Evolutionary conservation across 305 asterid genomes (phyloP).

Genomic region (Solanum aculeatissimum): DNA sequence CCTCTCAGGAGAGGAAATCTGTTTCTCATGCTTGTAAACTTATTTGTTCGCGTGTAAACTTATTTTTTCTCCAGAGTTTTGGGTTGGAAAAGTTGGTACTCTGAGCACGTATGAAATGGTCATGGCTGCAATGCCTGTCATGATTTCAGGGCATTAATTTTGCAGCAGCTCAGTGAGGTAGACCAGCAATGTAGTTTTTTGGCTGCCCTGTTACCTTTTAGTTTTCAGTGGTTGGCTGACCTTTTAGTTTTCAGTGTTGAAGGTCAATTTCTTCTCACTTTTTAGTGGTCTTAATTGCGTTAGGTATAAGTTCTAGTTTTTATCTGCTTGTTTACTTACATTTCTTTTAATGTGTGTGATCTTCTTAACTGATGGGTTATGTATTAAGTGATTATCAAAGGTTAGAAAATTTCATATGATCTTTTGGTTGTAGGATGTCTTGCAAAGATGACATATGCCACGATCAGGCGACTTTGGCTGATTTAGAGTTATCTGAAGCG

Average conservation of each 20-base stretch:
- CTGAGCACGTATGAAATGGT: not conserved
- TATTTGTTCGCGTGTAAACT: not conserved
- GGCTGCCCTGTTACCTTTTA: not conserved
- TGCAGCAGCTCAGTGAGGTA: not conserved
- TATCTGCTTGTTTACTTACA: not conserved
- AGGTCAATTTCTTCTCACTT: not conserved
- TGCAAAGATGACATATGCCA: constrained; percentile 1
- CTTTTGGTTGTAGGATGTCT: not conserved
- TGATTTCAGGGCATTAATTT: not conserved
- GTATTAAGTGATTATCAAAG: not conserved
- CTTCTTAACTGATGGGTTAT: not conserved
- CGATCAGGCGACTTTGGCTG: constrained; percentile 17
- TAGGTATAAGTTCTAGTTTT: not conserved
- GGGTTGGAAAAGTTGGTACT: not conserved
- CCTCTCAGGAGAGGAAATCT: not conserved
- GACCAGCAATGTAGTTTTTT: not conserved
- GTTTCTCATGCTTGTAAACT: not conserved
- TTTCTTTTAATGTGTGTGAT: not conserved
- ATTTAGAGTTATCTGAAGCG: constrained; percentile 22
- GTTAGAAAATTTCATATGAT: not conserved
- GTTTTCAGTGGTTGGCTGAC: not conserved
- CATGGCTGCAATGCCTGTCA: not conserved
- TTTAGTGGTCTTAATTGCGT: not conserved
- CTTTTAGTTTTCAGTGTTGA: not conserved
- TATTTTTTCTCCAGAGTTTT: not conserved